Conservation (phyloP, 2,329 filamentous ascomycete genomes). For the Trichoderma sp. region DNA sequence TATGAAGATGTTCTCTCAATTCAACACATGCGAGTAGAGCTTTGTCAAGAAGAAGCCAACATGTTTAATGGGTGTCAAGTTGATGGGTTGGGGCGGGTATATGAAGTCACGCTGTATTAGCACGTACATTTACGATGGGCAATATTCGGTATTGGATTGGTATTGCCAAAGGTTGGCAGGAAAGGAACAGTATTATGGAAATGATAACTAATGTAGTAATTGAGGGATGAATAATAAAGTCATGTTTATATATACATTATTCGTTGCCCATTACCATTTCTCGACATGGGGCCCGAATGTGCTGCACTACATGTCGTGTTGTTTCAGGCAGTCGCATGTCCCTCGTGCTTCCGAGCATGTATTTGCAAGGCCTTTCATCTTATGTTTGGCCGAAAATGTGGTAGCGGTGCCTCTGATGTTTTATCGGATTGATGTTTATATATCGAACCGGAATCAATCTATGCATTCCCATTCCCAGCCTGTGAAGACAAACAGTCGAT, state of each 20-base stretch:
- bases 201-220: slow-evolving; percentile 20
- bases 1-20: neutral
- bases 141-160: slow-evolving; percentile 12
- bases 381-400: neutral
- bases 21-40: neutral
- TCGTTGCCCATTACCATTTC: neutral
- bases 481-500: neutral
- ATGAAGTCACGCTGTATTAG: slow-evolving; percentile 8
- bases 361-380: neutral
- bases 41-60: neutral
- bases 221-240: neutral
- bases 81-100: neutral
- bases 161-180: neutral
- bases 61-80: neutral
- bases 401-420: neutral
- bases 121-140: slow-evolving; percentile 17
- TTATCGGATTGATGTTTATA: neutral
- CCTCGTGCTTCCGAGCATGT: neutral
- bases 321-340: neutral
- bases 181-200: slow-evolving; percentile 2
- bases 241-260: neutral
- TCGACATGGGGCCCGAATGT: neutral
- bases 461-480: neutral
- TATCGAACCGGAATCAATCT: neutral
- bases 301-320: neutral